Evolutionary conservation across 2,329 filamentous ascomycete genomes (phyloP).

Genomic region (Amesomyces nigricolor): DNA sequence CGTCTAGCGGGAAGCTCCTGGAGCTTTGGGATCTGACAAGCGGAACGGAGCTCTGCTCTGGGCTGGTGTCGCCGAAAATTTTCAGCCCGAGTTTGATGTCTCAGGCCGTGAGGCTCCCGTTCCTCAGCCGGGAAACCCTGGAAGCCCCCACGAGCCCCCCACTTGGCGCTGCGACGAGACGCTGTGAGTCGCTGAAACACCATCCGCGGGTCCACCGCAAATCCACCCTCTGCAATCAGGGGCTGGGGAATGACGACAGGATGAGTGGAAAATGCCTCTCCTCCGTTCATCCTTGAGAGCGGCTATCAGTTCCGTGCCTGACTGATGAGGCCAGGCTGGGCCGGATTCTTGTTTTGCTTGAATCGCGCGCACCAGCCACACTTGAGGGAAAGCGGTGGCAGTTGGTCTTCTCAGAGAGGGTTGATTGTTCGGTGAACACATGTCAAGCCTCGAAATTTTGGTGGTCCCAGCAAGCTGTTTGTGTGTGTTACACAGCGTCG

Average conservation of each 20-base stretch:
- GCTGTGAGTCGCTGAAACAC: slow-evolving; percentile 11
- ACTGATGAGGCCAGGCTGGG: background rate
- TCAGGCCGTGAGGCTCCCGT: slow-evolving; percentile 26
- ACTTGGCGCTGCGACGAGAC: slow-evolving; percentile 21
- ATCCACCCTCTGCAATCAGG: slow-evolving; percentile 11
- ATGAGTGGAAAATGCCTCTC: slow-evolving; percentile 18
- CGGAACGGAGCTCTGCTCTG: slow-evolving; percentile 16
- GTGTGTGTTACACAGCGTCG: slow-evolving; percentile 8
- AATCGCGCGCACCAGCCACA: background rate
- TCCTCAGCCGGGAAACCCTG: slow-evolving; percentile 9
- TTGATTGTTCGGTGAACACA: background rate
- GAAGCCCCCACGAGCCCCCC: slow-evolving; percentile 26
- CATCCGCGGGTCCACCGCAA: slow-evolving; percentile 1
- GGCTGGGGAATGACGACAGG: slow-evolving; percentile 20
- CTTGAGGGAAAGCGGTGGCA: background rate
- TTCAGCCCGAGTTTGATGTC: slow-evolving; percentile 24
- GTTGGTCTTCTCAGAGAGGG: background rate
- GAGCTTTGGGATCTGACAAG: slow-evolving; percentile 10
- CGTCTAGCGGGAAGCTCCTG: slow-evolving; percentile 8
- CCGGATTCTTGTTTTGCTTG: too few relatives aligned
- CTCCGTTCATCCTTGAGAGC: background rate
- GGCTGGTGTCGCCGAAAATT: slow-evolving; percentile 24
- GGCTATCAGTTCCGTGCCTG: background rate
- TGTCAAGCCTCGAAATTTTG: background rate
- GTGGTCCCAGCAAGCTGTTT: slow-evolving; percentile 5